Evolutionary conservation across 305 asterid genomes (phyloP).

Genomic region (Fraxinus velutina): DNA sequence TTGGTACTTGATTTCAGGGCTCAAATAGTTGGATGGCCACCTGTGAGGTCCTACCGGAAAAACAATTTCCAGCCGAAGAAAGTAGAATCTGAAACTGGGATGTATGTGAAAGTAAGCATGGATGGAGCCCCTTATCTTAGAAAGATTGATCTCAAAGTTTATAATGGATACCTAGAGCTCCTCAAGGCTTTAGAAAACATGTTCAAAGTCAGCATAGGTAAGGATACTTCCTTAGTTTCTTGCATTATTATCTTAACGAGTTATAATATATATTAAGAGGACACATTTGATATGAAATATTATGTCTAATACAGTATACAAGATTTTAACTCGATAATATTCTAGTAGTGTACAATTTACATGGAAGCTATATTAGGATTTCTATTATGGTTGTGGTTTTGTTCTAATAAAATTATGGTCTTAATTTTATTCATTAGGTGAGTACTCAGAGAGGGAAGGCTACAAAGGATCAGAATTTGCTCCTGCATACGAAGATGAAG

Average conservation of each 20-base stretch:
- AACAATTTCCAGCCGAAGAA: constrained; percentile 39
- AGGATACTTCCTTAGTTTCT: not conserved
- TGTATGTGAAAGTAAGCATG: constrained; percentile 66
- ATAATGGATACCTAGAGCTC: constrained; percentile 42
- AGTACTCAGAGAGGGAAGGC: constrained; percentile 70
- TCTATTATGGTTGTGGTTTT: not conserved
- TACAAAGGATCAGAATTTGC: constrained; percentile 68
- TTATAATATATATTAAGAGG: not conserved
- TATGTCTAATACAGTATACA: not conserved
- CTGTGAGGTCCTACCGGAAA: constrained; percentile 63
- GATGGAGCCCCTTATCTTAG: constrained; percentile 72
- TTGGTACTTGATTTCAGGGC: constrained; percentile 35
- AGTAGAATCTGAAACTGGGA: constrained; percentile 34
- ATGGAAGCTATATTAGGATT: not conserved
- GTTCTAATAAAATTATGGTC: not conserved
- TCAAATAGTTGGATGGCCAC: constrained; percentile 74
- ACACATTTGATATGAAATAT: not conserved
- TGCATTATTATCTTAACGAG: not conserved
- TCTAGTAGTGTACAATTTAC: not conserved
- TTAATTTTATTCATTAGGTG: constrained; percentile 25
- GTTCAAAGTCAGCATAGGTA: constrained; percentile 66
- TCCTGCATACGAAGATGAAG: constrained; percentile 73
- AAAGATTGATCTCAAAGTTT: constrained; percentile 54
- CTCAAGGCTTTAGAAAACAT: constrained; percentile 52
- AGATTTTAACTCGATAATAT: not conserved